Evolutionary conservation across 345 rosid genomes (phyloP).

Genomic region (Syzygium grande): DNA sequence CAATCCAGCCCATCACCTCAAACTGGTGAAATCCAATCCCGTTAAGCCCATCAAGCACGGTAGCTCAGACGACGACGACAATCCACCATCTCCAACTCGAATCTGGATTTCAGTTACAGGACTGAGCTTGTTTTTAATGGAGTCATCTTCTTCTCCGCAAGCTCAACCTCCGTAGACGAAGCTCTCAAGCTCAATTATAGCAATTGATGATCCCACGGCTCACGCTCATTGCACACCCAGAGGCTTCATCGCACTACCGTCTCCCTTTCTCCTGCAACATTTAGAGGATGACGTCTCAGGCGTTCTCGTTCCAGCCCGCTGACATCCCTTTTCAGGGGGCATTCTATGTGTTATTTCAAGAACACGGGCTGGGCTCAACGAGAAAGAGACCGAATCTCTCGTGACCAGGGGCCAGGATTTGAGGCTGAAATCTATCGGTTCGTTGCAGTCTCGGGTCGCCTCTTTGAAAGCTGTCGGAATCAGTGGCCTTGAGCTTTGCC

Average conservation of each 20-base stretch:
- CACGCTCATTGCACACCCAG: neutral
- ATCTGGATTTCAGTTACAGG: too few relatives aligned
- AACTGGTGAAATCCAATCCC: too few relatives aligned
- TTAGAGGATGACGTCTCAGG: too few relatives aligned
- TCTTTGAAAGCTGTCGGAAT: constrained; percentile 48
- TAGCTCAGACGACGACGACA: neutral
- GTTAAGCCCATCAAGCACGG: too few relatives aligned
- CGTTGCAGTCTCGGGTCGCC: constrained; percentile 21
- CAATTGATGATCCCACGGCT: neutral
- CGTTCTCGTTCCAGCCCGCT: too few relatives aligned
- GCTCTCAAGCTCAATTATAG: neutral
- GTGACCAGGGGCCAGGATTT: constrained; percentile 33
- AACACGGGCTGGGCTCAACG: neutral
- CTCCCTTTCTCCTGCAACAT: neutral
- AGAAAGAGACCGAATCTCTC: constrained; percentile 29
- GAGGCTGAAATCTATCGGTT: constrained; percentile 19
- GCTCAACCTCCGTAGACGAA: neutral
- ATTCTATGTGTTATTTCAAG: constrained; percentile 30
- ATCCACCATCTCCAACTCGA: neutral
- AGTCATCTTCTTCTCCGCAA: too few relatives aligned
- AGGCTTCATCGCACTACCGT: neutral
- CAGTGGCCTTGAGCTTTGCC: constrained; percentile 28
- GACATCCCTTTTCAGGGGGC: neutral
- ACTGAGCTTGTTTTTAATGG: too few relatives aligned
- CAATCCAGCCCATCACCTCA: too few relatives aligned